phyloP scores from a whole-genome alignment of 768 basidiomycete genomes.

The Mrakia hoshinonis region DNA sequence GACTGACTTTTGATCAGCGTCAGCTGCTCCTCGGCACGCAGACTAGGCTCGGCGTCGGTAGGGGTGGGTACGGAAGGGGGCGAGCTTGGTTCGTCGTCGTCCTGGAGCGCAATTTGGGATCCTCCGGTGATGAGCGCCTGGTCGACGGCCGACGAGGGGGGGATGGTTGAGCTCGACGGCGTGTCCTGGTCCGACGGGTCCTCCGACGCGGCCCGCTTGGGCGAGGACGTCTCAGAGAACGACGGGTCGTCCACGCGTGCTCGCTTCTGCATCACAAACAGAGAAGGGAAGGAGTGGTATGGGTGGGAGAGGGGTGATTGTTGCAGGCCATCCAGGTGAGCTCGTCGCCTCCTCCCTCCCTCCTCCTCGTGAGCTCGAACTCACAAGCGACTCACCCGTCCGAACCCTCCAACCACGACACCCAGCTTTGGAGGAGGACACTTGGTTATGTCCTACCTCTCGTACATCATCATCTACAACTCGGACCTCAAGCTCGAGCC shows the following conservation, averaged over 20 bases:
- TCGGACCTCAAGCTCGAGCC: not conserved
- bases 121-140: slow-evolving; percentile 1
- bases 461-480: slow-evolving; percentile 17
- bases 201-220: slow-evolving; percentile 26
- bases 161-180: slow-evolving; percentile 1
- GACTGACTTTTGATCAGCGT: not conserved
- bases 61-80: not conserved
- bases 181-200: slow-evolving; percentile 20
- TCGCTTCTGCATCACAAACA: slow-evolving; percentile 19
- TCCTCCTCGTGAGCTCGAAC: not conserved
- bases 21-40: not conserved
- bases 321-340: not conserved
- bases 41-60: not conserved
- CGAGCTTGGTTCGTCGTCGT: not conserved
- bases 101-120: not conserved
- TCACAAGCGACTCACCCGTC: too few relatives aligned
- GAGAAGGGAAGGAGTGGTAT: not conserved
- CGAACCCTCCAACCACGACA: not conserved
- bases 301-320: not conserved
- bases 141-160: not conserved
- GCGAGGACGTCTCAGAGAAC: slow-evolving; percentile 23
- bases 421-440: not conserved
- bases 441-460: not conserved
- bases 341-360: not conserved
- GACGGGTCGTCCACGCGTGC: not conserved